A percentile compares a stretch with the other conserved stretches of the same genome.
Conservation (phyloP, 768 basidiomycete species). For the Leucogyrophana mollusca region DNA sequence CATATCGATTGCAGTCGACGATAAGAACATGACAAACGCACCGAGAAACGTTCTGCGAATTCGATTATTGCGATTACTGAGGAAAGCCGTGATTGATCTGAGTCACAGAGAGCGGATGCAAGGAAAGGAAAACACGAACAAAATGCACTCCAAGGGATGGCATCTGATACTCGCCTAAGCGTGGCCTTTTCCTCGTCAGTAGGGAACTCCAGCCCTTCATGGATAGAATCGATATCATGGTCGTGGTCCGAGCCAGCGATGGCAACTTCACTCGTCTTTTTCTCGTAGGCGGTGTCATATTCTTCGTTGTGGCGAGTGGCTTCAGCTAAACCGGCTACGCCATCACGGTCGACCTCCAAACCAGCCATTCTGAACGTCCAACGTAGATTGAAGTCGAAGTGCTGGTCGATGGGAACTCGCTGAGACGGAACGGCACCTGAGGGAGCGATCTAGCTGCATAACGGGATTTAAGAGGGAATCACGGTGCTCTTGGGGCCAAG, state of each 20-base stretch:
- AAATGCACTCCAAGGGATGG: constrained; percentile 58
- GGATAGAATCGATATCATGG: constrained; percentile 36
- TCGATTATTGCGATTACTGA: constrained; percentile 67
- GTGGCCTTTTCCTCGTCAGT: constrained; percentile 59
- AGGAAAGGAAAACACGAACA: constrained; percentile 3
- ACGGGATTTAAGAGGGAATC: no score
- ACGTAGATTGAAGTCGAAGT: no score
- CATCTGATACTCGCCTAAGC: constrained; percentile 60
- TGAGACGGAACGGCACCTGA: no score
- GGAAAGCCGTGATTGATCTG: background rate
- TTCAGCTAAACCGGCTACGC: constrained; percentile 13
- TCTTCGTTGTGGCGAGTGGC: constrained; percentile 8
- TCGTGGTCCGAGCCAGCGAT: constrained; percentile 15
- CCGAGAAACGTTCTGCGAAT: constrained; percentile 74
- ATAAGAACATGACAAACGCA: constrained; percentile 22
- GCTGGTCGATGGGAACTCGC: no score
- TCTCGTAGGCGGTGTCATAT: constrained; percentile 11
- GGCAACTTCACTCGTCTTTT: constrained; percentile 17
- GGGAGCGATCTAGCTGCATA: no score
- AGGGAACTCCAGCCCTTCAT: constrained; percentile 61
- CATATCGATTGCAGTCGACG: background rate
- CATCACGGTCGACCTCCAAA: constrained; percentile 9
- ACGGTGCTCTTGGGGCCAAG: no score
- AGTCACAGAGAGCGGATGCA: background rate
- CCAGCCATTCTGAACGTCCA: no score